Percentiles rank a stretch among this genome's conserved stretches.
phyloP scores from a whole-genome alignment of 2,329 filamentous ascomycete genomes.

The Cryoendolithus antarcticus region DNA sequence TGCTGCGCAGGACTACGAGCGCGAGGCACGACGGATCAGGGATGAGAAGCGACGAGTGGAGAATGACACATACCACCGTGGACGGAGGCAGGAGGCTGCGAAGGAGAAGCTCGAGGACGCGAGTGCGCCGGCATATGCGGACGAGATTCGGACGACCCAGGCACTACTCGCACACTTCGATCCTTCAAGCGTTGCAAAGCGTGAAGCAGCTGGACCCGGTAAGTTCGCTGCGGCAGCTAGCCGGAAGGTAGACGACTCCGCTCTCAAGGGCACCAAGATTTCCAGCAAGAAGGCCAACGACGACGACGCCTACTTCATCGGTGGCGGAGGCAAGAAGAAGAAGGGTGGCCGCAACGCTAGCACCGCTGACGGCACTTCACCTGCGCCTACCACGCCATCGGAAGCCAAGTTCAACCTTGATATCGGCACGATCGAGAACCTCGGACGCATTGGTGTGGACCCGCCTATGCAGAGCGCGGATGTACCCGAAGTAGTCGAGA shows the following conservation, averaged over 20 bases:
- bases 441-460: conserved; percentile 70
- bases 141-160: conserved; percentile 84
- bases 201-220: conserved; percentile 50
- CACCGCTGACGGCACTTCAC: conserved; percentile 35
- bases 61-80: conserved; percentile 58
- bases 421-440: conserved; percentile 83
- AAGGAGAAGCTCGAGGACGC: conserved; percentile 68
- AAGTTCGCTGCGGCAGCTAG: conserved; percentile 67
- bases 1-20: conserved; percentile 73
- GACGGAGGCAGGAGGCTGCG: conserved; percentile 64
- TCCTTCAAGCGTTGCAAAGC: conserved; percentile 50
- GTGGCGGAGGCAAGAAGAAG: conserved; percentile 69
- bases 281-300: conserved; percentile 68
- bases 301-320: conserved; percentile 72
- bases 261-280: conserved; percentile 72
- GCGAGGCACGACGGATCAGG: conserved; percentile 62
- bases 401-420: conserved; percentile 68
- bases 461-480: conserved; percentile 79
- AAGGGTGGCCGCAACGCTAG: conserved; percentile 57
- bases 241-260: conserved; percentile 74
- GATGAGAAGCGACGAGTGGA: conserved; percentile 73
- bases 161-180: conserved; percentile 86
- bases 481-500: conserved; percentile 67
- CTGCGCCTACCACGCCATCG: too few species aligned
- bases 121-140: conserved; percentile 74